These are phyloP conservation scores for Fusarium scirpi DNA, from an alignment of 2,329 filamentous ascomycete genomes.

Conservation along the genomic window DNA sequence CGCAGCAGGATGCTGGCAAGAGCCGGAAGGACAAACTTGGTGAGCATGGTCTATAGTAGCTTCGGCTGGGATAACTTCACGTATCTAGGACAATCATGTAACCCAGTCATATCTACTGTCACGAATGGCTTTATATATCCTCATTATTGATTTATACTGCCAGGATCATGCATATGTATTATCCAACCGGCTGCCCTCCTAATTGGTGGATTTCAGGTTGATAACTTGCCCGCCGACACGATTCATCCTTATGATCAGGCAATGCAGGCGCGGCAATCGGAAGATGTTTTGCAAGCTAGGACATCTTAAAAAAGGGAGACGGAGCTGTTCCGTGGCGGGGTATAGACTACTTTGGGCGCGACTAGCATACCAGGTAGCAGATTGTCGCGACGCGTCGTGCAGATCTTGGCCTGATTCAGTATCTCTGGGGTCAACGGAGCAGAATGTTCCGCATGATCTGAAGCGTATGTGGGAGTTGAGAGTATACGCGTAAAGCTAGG, in stretches of 20 bases:
- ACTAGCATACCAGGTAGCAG: neutral
- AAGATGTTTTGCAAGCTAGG: neutral
- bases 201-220: neutral
- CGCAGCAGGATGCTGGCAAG: conserved; percentile 7
- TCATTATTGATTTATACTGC: too few relatives aligned
- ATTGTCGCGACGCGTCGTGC: neutral
- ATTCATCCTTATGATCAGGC: neutral
- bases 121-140: neutral
- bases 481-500: neutral
- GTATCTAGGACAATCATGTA: neutral
- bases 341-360: neutral
- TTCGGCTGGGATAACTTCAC: neutral
- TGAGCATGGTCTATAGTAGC: neutral
- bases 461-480: neutral
- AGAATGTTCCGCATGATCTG: neutral
- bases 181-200: too few relatives aligned
- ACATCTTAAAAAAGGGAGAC: conserved; percentile 2
- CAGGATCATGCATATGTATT: neutral
- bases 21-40: conserved; percentile 1
- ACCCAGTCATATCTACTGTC: neutral
- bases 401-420: neutral
- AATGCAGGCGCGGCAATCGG: neutral
- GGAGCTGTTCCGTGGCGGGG: conserved; percentile 21
- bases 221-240: neutral
- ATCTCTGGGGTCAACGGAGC: neutral